Conservation (phyloP, 352 stramenopile genomes). For the Peronosclerospora sorghi region DNA sequence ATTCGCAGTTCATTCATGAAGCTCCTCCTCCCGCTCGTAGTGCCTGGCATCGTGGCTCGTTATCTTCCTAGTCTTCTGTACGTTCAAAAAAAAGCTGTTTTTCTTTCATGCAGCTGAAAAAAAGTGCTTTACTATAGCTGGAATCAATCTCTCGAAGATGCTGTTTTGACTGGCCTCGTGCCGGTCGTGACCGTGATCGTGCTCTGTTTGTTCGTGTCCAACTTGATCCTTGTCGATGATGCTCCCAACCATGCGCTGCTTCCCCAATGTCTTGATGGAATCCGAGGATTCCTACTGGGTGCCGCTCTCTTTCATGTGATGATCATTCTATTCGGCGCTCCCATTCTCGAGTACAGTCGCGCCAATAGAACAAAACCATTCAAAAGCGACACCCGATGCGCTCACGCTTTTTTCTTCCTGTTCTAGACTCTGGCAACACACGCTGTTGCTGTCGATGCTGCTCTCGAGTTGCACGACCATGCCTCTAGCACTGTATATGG, state of each 20-base stretch:
- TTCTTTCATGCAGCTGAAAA: not conserved
- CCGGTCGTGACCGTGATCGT: constrained; percentile 26
- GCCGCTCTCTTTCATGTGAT: constrained; percentile 37
- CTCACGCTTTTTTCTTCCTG: constrained; percentile 6
- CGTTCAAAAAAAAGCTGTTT: not conserved
- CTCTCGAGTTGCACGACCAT: constrained; percentile 37
- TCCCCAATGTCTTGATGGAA: constrained; percentile 10
- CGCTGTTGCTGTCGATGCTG: constrained; percentile 46
- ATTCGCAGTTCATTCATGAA: no score
- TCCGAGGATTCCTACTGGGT: constrained; percentile 26
- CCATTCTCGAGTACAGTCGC: constrained; percentile 45
- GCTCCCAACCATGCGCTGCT: not conserved
- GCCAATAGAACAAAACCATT: not conserved
- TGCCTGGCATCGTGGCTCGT: constrained; percentile 8
- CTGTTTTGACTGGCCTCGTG: constrained; percentile 30
- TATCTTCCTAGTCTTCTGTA: constrained; percentile 16
- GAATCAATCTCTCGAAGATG: constrained; percentile 32
- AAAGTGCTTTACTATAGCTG: constrained; percentile 9
- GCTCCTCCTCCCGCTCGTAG: constrained; percentile 16
- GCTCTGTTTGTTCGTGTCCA: constrained; percentile 18
- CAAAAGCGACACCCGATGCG: not conserved
- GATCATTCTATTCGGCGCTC: constrained; percentile 68
- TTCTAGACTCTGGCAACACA: constrained; percentile 50
- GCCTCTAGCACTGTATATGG: constrained; percentile 33
- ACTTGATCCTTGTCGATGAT: constrained; percentile 19